Percentiles rank a stretch among this genome's conserved stretches.
Conservation (phyloP, 2,329 filamentous ascomycete genomes). For the Botrytis elliptica region DNA sequence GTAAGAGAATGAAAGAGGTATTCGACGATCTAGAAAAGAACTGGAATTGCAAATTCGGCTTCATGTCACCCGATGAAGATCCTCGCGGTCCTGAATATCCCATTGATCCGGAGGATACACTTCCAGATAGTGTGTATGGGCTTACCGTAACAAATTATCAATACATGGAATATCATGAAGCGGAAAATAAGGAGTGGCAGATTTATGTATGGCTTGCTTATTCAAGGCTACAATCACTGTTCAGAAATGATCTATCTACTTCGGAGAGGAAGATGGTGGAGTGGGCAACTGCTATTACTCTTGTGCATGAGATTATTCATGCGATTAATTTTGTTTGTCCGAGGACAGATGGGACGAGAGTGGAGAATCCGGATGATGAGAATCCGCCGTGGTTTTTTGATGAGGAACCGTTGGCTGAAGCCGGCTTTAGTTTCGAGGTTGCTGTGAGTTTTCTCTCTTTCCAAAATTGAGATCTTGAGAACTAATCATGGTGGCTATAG, state of each 20-base stretch:
- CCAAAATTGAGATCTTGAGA: not conserved
- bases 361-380: not conserved
- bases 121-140: not conserved
- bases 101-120: not conserved
- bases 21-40: not conserved
- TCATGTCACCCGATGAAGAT: constrained; percentile 22
- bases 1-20: not conserved
- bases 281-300: constrained; percentile 25
- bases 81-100: constrained; percentile 12
- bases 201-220: constrained; percentile 23
- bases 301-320: constrained; percentile 27
- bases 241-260: constrained; percentile 20
- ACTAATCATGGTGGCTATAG: not conserved
- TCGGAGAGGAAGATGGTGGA: not conserved
- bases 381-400: constrained; percentile 26
- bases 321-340: constrained; percentile 16
- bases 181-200: not conserved
- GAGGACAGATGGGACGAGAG: not conserved
- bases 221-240: constrained; percentile 9
- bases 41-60: constrained; percentile 20
- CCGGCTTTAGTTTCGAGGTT: constrained; percentile 27
- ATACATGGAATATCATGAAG: constrained; percentile 13
- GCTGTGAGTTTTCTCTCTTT: constrained; percentile 18
- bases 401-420: constrained; percentile 24
- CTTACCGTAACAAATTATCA: constrained; percentile 18